Base-by-base conservation (phyloP, 2,329 filamentous ascomycete species). In the Trichocomaceae sp. region DNA sequence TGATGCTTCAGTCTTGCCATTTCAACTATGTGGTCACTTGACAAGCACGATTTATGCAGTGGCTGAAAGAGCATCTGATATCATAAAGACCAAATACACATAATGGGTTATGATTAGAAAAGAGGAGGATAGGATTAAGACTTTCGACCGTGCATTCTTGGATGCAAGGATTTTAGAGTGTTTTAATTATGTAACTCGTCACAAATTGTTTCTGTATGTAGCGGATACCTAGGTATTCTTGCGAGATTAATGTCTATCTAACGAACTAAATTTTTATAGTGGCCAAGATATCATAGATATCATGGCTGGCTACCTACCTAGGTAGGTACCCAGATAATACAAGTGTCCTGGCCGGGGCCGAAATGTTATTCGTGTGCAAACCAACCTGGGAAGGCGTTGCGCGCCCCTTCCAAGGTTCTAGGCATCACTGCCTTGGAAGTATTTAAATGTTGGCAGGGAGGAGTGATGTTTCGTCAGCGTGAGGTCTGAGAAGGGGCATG, bases 41-140 rank as follows among this genome's bases (percentile, higher is more conserved):
- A 51, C 37, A 12, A 60, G 59, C 41, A 60, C 52, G 17, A 29
- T 60, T 1, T 60, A 60, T 46, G 59, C 57, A 6, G 39, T 60
- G 2, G 55, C 57, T 13, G 59, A 60, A n/a, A 52, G 37, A 50
- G 59, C 55, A 9, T 33, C 45, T 2, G 45, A 47, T 15, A 19
- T 47, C 7, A 47, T 47, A 15, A 47, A 60, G 23, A 33, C 47
- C 17, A 57, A 41, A 9, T 41, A 41, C 20, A 9, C 37, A 6
- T 20, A 41, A 41, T 41, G 37, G 20, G 8, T 41, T 2, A 20
- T 1, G 15, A 19, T 37, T 37, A 9, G n/a, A 17, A 41, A 6
- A 19, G 37, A n/a, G 15, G 33, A 9, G n/a, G 20, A 41, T 41
- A 17, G 15, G 17, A 19, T 41, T 17, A 19, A 19, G 2, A 3